These are phyloP conservation scores for Fusarium sp. DNA, from an alignment of 2,329 filamentous ascomycete species.

Conservation along the genomic window DNA sequence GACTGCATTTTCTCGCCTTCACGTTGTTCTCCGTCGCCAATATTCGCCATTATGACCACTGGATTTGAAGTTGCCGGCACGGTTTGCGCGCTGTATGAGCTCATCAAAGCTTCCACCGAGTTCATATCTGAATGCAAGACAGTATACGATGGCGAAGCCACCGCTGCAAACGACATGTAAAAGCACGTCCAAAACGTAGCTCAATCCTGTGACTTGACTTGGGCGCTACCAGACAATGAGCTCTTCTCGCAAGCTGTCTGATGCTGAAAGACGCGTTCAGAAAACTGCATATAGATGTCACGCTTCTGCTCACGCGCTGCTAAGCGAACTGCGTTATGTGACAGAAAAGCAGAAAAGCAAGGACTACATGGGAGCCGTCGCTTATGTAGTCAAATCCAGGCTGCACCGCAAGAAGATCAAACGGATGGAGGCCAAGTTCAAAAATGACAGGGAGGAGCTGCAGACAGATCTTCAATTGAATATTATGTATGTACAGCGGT, in stretches of 20 bases:
- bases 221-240: not conserved
- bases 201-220: not conserved
- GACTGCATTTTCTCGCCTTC: no score
- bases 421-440: not conserved
- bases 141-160: slow-evolving; percentile 6
- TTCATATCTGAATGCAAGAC: not conserved
- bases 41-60: not conserved
- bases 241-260: not conserved
- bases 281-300: not conserved
- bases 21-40: not conserved
- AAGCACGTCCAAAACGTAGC: not conserved
- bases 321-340: not conserved
- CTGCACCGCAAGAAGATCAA: slow-evolving; percentile 13
- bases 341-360: not conserved
- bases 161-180: not conserved
- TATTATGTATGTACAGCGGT: not conserved
- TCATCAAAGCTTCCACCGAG: not conserved
- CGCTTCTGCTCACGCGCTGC: not conserved
- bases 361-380: not conserved
- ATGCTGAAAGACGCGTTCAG: not conserved
- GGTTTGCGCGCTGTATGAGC: not conserved
- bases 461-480: slow-evolving; percentile 4
- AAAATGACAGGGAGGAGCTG: not conserved
- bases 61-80: slow-evolving; percentile 1
- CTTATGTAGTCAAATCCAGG: not conserved